Conservation (phyloP, 2,329 filamentous ascomycete genomes). For the Fusarium sp. region DNA sequence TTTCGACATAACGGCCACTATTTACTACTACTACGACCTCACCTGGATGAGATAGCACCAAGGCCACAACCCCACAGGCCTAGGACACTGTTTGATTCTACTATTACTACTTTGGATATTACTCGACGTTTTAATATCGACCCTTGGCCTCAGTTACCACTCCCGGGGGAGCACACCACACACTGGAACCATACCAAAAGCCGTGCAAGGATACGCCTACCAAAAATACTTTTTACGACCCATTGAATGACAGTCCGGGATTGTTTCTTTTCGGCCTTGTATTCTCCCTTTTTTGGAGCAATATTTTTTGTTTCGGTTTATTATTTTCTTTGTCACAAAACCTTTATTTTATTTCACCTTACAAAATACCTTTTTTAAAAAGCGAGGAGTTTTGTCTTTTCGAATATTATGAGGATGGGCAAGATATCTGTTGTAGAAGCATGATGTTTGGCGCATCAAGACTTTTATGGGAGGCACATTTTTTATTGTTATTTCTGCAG, state of each 20-base stretch:
- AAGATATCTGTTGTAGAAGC: constrained; percentile 48
- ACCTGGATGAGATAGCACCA: constrained; percentile 38
- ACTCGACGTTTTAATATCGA: constrained; percentile 43
- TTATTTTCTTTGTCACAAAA: constrained; percentile 36
- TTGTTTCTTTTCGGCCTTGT: constrained; percentile 41
- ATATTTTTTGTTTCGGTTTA: constrained; percentile 13
- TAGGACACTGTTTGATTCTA: constrained; percentile 38
- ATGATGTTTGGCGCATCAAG: constrained; percentile 48
- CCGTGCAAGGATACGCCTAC: constrained; percentile 42
- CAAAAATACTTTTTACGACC: constrained; percentile 42
- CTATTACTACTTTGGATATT: constrained; percentile 33
- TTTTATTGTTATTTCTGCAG: constrained; percentile 28
- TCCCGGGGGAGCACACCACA: constrained; percentile 9
- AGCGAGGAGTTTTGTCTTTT: constrained; percentile 48
- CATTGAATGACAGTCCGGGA: constrained; percentile 45
- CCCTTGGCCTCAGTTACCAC: constrained; percentile 21
- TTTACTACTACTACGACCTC: constrained; percentile 18
- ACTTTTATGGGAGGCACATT: constrained; percentile 27
- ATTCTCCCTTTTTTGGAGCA: constrained; percentile 30
- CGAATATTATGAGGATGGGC: constrained; percentile 45
- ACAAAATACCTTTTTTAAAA: constrained; percentile 39
- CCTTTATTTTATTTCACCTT: constrained; percentile 2
- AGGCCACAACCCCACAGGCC: constrained; percentile 25
- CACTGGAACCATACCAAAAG: constrained; percentile 30
- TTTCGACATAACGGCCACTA: constrained; percentile 4